A percentile compares a stretch with the other conserved stretches of the same genome.
Conservation (phyloP, 2,329 filamentous ascomycete species). For the Cadophora sp. region DNA sequence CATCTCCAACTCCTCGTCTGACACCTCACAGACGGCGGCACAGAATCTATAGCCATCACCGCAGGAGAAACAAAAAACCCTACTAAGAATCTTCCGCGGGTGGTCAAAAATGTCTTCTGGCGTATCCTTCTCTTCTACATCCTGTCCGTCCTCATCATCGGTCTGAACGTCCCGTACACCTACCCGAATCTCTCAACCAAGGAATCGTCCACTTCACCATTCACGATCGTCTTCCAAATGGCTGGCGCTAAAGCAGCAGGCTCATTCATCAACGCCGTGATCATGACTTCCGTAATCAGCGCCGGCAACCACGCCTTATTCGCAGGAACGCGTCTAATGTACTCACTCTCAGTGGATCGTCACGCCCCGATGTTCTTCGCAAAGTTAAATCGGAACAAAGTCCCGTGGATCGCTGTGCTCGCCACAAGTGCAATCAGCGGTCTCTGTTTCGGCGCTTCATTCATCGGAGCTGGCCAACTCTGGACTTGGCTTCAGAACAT, state of each 20-base stretch:
- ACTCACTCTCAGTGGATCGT: constrained; percentile 59
- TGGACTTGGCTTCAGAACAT: constrained; percentile 74
- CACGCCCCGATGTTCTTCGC: constrained; percentile 64
- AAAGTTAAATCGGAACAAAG: constrained; percentile 54
- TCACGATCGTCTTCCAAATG: constrained; percentile 67
- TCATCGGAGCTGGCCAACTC: constrained; percentile 68
- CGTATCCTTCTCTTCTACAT: constrained; percentile 56
- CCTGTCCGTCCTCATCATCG: constrained; percentile 59
- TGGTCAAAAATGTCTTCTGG: constrained; percentile 71
- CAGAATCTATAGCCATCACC: constrained; percentile 70
- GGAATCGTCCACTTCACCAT: constrained; percentile 55
- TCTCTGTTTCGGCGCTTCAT: constrained; percentile 69
- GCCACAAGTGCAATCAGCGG: constrained; percentile 60
- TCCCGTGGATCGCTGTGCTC: constrained; percentile 61
- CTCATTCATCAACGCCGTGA: constrained; percentile 66
- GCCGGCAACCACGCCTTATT: constrained; percentile 66
- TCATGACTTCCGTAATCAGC: constrained; percentile 63
- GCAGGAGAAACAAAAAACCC: constrained; percentile 71
- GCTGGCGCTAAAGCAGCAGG: constrained; percentile 61
- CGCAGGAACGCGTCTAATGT: constrained; percentile 62
- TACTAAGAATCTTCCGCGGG: constrained; percentile 63
- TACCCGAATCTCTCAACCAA: constrained; percentile 53
- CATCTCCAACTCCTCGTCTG: neutral
- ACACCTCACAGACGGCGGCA: constrained; percentile 55
- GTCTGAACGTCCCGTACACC: constrained; percentile 64